Percentiles rank a stretch among this genome's conserved stretches.
Conservation (phyloP, 2,329 filamentous ascomycete species). For the Colletotrichum musicola region DNA sequence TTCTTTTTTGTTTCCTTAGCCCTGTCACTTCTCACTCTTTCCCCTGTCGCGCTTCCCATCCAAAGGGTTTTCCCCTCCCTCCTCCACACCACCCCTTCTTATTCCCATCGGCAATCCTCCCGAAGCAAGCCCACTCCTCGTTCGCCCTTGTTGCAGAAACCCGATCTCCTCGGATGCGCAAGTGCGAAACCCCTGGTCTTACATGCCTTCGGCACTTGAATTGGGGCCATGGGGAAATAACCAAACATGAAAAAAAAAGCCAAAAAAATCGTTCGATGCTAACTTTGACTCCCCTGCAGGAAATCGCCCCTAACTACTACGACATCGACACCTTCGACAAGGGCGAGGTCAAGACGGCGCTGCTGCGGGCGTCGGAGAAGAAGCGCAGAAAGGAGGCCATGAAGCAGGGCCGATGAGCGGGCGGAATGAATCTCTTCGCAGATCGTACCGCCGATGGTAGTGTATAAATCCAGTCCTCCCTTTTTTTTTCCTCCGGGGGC, state of each 20-base stretch:
- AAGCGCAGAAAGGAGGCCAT: conserved; percentile 70
- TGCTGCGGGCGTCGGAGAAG: conserved; percentile 70
- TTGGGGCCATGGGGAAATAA: not conserved
- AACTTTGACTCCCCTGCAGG: conserved; percentile 60
- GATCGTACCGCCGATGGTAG: no score
- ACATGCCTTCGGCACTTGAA: conserved; percentile 17
- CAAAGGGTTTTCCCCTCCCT: not conserved
- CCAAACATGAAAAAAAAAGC: not conserved
- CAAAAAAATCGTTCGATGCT: not conserved
- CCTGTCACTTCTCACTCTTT: not conserved
- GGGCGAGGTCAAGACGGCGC: conserved; percentile 83
- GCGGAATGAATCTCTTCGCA: not conserved
- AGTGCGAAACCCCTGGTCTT: not conserved
- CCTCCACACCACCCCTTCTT: not conserved
- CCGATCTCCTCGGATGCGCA: not conserved
- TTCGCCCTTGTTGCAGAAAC: conserved; percentile 4
- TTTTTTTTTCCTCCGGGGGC: no score
- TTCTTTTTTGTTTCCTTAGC: not conserved
- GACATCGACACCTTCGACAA: conserved; percentile 86
- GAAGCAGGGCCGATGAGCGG: conserved; percentile 59
- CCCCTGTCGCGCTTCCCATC: conserved; percentile 5
- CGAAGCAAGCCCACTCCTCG: no score
- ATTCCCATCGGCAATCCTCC: not conserved
- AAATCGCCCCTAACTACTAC: conserved; percentile 95
- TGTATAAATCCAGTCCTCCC: no score